Percentiles rank a stretch among this genome's conserved stretches.
These are phyloP conservation scores for Reticulascus tulasneorum DNA, from an alignment of 2,329 filamentous ascomycete genomes.

Conservation along the genomic window DNA sequence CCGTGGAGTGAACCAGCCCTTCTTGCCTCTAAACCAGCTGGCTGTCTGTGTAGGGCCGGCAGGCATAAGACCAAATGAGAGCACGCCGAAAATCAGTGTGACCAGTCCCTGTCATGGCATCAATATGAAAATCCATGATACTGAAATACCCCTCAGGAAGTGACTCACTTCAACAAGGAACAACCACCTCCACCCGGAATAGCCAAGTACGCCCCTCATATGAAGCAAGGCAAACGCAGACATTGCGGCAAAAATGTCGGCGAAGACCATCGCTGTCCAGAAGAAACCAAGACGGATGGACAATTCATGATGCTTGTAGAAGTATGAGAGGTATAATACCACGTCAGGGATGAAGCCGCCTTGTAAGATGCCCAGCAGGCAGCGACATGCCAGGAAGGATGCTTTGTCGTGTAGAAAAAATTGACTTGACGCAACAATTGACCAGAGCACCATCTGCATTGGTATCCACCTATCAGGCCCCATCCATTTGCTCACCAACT, in stretches of 20 bases:
- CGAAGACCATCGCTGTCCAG: constrained; percentile 25
- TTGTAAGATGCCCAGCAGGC: constrained; percentile 35
- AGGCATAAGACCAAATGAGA: constrained; percentile 46
- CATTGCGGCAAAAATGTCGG: constrained; percentile 26
- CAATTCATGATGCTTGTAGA: constrained; percentile 28
- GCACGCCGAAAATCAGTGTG: constrained; percentile 32
- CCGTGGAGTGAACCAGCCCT: constrained; percentile 53
- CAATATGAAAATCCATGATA: constrained; percentile 18
- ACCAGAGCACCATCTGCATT: constrained; percentile 3
- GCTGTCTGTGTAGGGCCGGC: constrained; percentile 35
- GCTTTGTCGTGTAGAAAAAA: constrained; percentile 27
- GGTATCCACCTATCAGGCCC: constrained; percentile 36
- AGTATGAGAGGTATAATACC: constrained; percentile 20
- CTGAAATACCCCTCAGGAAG: no score
- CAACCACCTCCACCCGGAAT: constrained; percentile 37
- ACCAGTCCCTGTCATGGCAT: no score
- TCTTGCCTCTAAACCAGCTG: constrained; percentile 35
- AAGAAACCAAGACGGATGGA: constrained; percentile 29
- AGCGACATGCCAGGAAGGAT: constrained; percentile 32
- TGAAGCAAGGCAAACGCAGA: constrained; percentile 29
- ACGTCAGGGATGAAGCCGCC: constrained; percentile 38
- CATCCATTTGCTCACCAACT: constrained; percentile 48
- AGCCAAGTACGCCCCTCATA: constrained; percentile 26
- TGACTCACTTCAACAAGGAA: constrained; percentile 54
- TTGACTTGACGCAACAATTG: constrained; percentile 6